A percentile compares a stretch with the other conserved stretches of the same genome.
phyloP scores from a whole-genome alignment of 2,329 filamentous ascomycete species.

The Aspergillus sclerotialis region DNA sequence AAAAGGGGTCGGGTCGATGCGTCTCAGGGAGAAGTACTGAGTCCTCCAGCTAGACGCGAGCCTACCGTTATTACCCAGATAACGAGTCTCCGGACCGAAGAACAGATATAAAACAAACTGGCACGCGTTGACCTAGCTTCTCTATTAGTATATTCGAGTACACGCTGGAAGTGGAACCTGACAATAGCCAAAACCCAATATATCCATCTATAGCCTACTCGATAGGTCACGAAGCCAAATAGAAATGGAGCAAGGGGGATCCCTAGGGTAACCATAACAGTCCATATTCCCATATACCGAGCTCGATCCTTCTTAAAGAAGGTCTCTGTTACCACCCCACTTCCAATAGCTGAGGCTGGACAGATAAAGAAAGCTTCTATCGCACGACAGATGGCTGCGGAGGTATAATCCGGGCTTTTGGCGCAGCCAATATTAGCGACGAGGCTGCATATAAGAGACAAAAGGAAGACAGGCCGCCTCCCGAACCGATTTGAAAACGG shows the following conservation, averaged over 20 bases:
- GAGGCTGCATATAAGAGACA: constrained; percentile 43
- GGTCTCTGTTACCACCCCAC: constrained; percentile 49
- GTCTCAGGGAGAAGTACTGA: constrained; percentile 37
- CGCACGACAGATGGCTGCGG: constrained; percentile 46
- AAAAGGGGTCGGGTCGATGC: constrained; percentile 48
- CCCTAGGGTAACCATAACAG: constrained; percentile 43
- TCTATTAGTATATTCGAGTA: constrained; percentile 1
- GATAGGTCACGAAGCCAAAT: constrained; percentile 41
- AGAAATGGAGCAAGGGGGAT: constrained; percentile 35
- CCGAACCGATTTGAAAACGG: constrained; percentile 50
- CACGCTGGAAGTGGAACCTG: constrained; percentile 8
- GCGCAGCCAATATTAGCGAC: constrained; percentile 50
- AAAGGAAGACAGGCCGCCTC: constrained; percentile 48
- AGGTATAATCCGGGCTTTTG: constrained; percentile 40
- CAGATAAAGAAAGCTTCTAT: constrained; percentile 48
- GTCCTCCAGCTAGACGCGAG: constrained; percentile 31
- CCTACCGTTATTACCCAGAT: constrained; percentile 23
- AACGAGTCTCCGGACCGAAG: constrained; percentile 49
- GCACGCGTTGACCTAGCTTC: constrained; percentile 43
- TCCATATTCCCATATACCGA: constrained; percentile 52
- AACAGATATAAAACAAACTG: constrained; percentile 51
- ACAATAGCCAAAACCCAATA: constrained; percentile 53
- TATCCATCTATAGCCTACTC: constrained; percentile 52
- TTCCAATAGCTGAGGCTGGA: constrained; percentile 47
- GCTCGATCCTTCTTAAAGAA: constrained; percentile 50